Conservation (phyloP, 2,329 filamentous ascomycete genomes). For the Calonectria crousiana region DNA sequence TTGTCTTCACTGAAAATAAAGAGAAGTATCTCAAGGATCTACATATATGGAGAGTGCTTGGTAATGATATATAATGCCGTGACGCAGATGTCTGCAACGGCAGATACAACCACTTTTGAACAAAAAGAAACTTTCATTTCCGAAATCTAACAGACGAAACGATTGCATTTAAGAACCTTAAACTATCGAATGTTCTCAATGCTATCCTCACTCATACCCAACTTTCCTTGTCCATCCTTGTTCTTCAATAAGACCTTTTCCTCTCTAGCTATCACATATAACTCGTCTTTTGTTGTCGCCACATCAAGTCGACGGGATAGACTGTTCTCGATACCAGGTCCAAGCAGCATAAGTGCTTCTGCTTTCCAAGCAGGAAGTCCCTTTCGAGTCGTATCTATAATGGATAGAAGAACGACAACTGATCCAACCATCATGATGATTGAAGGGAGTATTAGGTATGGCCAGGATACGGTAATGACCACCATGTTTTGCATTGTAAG, state of each 20-base stretch:
- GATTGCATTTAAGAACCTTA: too few species aligned
- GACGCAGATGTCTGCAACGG: too few species aligned
- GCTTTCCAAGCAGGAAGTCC: conserved; percentile 5
- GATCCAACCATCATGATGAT: not conserved
- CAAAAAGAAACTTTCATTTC: too few species aligned
- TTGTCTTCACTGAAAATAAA: too few species aligned
- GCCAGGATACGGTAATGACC: conserved; percentile 16
- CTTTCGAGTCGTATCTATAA: conserved; percentile 11
- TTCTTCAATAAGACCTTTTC: not conserved
- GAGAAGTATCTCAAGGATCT: too few species aligned
- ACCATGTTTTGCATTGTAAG: not conserved
- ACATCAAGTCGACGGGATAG: not conserved
- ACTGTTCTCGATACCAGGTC: not conserved
- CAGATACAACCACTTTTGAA: too few species aligned
- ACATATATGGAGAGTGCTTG: too few species aligned
- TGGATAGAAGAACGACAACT: not conserved
- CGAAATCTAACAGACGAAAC: too few species aligned
- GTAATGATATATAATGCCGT: too few species aligned
- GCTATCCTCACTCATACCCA: not conserved
- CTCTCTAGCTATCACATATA: not conserved
- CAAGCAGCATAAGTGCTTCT: not conserved
- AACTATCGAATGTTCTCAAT: too few species aligned
- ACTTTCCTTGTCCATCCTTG: not conserved
- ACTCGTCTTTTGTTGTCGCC: not conserved
- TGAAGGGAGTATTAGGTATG: conserved; percentile 6